Evolutionary conservation across 768 basidiomycete species (phyloP), one percentile per base, ranked within the genome.

Genomic region (Serendipita sp.): DNA sequence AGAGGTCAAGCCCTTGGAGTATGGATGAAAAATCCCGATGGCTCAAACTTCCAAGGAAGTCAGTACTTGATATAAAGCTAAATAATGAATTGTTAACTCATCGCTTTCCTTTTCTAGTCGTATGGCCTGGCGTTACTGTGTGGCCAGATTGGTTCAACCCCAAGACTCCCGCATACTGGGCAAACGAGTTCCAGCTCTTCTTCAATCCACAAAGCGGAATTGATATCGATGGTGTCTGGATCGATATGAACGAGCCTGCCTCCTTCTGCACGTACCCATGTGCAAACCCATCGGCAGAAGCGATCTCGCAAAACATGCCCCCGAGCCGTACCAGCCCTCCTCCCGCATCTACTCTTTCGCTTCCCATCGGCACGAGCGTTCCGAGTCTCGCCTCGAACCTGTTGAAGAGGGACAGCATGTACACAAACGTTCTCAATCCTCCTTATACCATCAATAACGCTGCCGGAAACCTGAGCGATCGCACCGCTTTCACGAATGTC

Each of bases 231-330:
- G 85, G 84, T 0, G 78, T 86, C 48, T 88, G 85, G 85, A 74
- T 85, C 0, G 82, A 85, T 70, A 84, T 85, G 84, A 85, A 44
- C 41, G 11, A n/a, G 34, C 63, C 10, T 60, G 56, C 64, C 7
- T 65, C 85, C 83, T 86, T 86, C 74, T 87, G 85, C 73, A 74
- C 76, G 47, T 74, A 79, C 30, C 85, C 85, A 0, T 86, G 86
- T 68, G 74, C 75, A 11, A 77, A 87, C 68, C 83, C 84, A 4
- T 83, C 79, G 72, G 76, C 76, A 60, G 80, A 84, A 73, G 85
- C 85, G 0, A 73, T 73, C 0, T 69, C 78, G 4, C 78, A 81
- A 67, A 73, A 73, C 23, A 71, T 85, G 3, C 85, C 85, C 32
- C 86, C 85, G 0, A 70, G 77, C 1, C 77, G 85, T 10, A 72